phyloP scores from a whole-genome alignment of 1,284 basidiomycete genomes.

The Sutorius eximius region DNA sequence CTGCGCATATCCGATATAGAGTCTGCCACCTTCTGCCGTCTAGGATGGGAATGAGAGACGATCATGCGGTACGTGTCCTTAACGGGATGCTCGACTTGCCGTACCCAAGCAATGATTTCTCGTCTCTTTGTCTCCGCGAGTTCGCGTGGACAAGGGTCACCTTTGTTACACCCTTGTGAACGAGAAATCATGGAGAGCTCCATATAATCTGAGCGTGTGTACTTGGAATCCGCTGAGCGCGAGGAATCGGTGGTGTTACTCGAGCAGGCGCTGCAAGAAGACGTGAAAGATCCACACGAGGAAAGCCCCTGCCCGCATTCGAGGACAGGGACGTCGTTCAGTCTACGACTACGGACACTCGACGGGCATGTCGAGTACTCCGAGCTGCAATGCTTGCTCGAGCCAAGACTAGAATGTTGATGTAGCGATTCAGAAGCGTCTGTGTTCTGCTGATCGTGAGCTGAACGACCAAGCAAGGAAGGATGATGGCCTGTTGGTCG shows the following conservation, averaged over 20 bases:
- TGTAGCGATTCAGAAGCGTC: constrained; percentile 2
- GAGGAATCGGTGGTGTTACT: constrained; percentile 9
- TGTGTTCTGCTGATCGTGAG: neutral
- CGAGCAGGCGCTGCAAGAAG: constrained; percentile 30
- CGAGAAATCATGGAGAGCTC: constrained; percentile 8
- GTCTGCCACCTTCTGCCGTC: neutral
- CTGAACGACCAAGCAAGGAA: neutral
- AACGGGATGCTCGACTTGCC: constrained; percentile 25
- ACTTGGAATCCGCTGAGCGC: constrained; percentile 3
- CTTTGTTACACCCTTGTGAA: neutral
- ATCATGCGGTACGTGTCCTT: constrained; percentile 28
- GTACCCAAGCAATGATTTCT: constrained; percentile 23
- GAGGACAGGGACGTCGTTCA: neutral
- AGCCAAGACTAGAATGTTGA: constrained; percentile 7
- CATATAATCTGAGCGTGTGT: constrained; percentile 3
- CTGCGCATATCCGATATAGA: constrained; percentile 8
- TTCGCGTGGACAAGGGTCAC: neutral
- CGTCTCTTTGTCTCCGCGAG: constrained; percentile 14
- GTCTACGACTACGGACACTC: neutral
- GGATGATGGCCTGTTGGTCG: neutral
- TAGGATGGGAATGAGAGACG: constrained; percentile 2
- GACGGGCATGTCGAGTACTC: constrained; percentile 31
- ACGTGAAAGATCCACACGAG: constrained; percentile 11
- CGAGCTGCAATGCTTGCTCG: constrained; percentile 13
- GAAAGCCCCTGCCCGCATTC: constrained; percentile 1